Base-by-base conservation (phyloP, 805 yeast genomes). In the Myxozyma melibiosi region DNA sequence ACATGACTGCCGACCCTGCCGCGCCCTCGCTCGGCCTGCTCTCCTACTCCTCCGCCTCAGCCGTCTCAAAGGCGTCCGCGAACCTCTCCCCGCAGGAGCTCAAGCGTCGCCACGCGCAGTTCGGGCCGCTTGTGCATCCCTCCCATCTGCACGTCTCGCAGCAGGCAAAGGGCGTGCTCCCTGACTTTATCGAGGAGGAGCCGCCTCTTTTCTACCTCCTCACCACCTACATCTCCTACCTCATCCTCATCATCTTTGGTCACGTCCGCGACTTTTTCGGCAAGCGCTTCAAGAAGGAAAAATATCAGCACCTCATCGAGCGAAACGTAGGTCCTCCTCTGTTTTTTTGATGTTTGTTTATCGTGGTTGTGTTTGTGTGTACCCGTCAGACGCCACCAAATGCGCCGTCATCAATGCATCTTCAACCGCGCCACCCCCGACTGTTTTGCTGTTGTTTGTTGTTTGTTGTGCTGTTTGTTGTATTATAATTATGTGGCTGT, bases 231-330 rank as follows among this genome's bases (percentile, higher is more conserved):
- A 73, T 94, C 64, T 84, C 87, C 71, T 95, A 90, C 71, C 77
- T 95, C 65, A 81, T 90, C 44, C 78, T 94, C 66, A 88, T 94
- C 63, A 82, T 90, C 37, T 80, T 90, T 58, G 99, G 99, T 34
- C 96, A 94, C 69, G 74, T 90, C 38, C 84, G 90, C 65, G 99
- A 94, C 74, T 92, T 85, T 71, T 80, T 90, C 58, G 96, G 96
- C 53, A 82, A 86, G 69, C 74, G 77, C 22, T 87, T 91, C 72
- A 80, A 80, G 68, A 86, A 88, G 18, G 79, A 81, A 51, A 80
- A 78, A 53, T 87, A 86, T 66, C 75, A 73, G 39, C 87, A 86
- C 63, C 77, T 91, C 57, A 73, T 85, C 51, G 92, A 88, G 68
- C 79, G 80, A 62, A 84, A 92, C 70, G 63, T 58, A 33, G 1